Percentiles rank a stretch among this genome's conserved stretches.
phyloP scores from a whole-genome alignment of 2,329 filamentous ascomycete genomes.

The Diaporthe amygdali region DNA sequence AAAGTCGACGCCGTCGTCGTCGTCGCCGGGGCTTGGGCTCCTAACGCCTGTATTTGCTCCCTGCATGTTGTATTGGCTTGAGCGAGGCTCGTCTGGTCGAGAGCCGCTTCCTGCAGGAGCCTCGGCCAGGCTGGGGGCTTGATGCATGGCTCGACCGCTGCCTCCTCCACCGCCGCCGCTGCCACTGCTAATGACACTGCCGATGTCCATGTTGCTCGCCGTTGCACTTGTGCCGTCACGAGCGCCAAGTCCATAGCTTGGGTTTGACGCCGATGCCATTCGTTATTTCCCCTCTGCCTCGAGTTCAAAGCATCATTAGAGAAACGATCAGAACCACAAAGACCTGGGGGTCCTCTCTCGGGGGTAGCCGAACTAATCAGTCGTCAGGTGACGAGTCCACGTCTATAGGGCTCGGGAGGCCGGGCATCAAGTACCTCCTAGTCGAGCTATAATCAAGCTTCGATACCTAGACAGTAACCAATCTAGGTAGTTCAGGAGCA shows the following conservation, averaged over 20 bases:
- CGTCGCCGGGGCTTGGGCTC: slow-evolving; percentile 19
- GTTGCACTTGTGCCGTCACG: not conserved
- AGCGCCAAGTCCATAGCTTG: slow-evolving; percentile 4
- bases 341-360: not conserved
- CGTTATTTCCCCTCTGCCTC: not conserved
- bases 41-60: not conserved
- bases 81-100: slow-evolving; percentile 25
- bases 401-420: not conserved
- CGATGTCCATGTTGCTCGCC: slow-evolving; percentile 14
- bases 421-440: not conserved
- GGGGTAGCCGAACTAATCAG: not conserved
- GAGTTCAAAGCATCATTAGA: slow-evolving; percentile 9
- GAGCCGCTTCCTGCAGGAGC: slow-evolving; percentile 32
- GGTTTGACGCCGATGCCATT: slow-evolving; percentile 7
- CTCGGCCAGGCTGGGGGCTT: slow-evolving; percentile 37
- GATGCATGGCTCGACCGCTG: slow-evolving; percentile 38
- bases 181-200: not conserved
- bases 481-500: not conserved
- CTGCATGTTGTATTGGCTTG: slow-evolving; percentile 16
- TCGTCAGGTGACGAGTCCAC: slow-evolving; percentile 2
- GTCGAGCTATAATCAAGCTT: slow-evolving; percentile 5
- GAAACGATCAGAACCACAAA: not conserved
- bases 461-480: not conserved
- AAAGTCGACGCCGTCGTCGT: not conserved
- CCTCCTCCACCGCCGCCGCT: slow-evolving; percentile 21